phyloP scores from a whole-genome alignment of 192 early-diverging fungal genomes.

The Coemansia pectinata region DNA sequence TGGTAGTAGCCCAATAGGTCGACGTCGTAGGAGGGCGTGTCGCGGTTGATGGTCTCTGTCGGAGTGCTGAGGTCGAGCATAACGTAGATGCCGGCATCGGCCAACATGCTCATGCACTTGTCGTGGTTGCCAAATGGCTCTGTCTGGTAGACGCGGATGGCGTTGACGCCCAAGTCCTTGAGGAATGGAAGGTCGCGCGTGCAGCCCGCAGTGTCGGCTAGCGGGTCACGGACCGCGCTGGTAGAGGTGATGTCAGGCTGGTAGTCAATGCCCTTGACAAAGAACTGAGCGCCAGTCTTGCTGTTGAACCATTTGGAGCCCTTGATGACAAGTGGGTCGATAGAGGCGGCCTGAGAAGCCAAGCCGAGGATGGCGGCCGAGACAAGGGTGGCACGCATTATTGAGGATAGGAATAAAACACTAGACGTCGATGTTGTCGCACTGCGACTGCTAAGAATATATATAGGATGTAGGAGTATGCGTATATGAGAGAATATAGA shows the following conservation, averaged over 20 bases:
- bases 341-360: conserved; percentile 36
- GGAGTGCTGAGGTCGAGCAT: conserved; percentile 67
- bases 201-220: conserved; percentile 61
- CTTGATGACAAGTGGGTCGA: conserved; percentile 68
- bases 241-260: conserved; percentile 59
- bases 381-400: conserved; percentile 38
- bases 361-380: conserved; percentile 36
- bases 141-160: conserved; percentile 71
- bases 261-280: conserved; percentile 75
- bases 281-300: conserved; percentile 73
- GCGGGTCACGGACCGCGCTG: conserved; percentile 58
- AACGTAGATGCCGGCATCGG: conserved; percentile 69
- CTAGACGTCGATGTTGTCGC: background rate
- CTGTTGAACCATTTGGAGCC: conserved; percentile 72
- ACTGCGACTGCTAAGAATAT: background rate
- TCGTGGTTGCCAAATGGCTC: conserved; percentile 66
- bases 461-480: background rate
- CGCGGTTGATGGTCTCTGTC: conserved; percentile 65
- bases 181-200: conserved; percentile 64
- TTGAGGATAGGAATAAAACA: background rate
- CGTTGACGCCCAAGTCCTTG: conserved; percentile 69
- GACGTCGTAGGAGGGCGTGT: conserved; percentile 60
- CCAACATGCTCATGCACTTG: conserved; percentile 69
- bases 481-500: background rate
- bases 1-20: conserved; percentile 59